These are phyloP conservation scores for Pseudogymnoascus sp. DNA, from an alignment of 2,329 filamentous ascomycete species.

Conservation along the genomic window DNA sequence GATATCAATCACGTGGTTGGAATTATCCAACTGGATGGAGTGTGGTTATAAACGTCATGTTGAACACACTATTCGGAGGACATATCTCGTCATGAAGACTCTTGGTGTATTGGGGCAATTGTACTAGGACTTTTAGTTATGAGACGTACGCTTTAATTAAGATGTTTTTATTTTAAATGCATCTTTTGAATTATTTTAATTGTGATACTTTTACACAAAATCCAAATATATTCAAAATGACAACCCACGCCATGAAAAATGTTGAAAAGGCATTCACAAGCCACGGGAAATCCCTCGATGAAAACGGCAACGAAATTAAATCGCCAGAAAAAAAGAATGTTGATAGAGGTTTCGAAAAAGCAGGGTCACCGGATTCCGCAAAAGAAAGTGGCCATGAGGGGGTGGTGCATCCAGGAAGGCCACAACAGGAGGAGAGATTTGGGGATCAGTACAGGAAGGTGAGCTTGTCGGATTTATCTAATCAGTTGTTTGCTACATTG, in stretches of 20 bases:
- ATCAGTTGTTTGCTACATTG: not conserved
- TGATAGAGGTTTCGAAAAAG: constrained; percentile 2
- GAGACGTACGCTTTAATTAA: not conserved
- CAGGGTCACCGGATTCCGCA: not conserved
- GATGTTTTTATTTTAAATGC: not conserved
- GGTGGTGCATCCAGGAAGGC: not conserved
- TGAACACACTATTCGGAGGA: not conserved
- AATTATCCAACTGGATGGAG: not conserved
- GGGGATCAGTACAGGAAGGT: constrained; percentile 9
- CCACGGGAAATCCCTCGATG: constrained; percentile 3
- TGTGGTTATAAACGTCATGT: not conserved
- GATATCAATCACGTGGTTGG: not conserved
- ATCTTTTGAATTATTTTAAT: not conserved
- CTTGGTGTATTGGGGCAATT: not conserved
- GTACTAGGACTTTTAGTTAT: not conserved
- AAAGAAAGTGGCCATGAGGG: not conserved
- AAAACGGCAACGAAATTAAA: not conserved
- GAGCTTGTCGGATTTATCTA: not conserved
- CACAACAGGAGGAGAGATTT: constrained; percentile 10
- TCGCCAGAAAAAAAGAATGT: not conserved
- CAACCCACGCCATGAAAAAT: not conserved
- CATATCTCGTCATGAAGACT: not conserved
- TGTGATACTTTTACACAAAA: not conserved
- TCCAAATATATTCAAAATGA: not conserved
- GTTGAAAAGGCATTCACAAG: constrained; percentile 4